These are phyloP conservation scores for Alectoria sarmentosa DNA, from an alignment of 495 filamentous ascomycete genomes.

Conservation along the genomic window DNA sequence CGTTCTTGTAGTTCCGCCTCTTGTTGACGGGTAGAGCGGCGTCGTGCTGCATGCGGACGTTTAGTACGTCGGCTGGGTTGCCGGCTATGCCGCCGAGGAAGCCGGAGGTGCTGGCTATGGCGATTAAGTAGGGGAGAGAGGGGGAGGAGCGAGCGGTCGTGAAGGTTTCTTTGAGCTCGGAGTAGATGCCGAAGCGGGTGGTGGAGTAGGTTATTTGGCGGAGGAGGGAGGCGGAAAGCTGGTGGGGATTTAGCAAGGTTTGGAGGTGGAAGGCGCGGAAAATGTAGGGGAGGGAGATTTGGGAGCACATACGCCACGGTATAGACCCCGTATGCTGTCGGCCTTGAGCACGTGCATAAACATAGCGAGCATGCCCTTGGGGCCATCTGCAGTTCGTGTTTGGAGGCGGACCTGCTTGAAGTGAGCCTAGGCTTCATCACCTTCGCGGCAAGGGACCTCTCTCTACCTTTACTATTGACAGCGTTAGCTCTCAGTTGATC, in stretches of 20 bases:
- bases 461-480: conserved; percentile 25
- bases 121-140: conserved; percentile 64
- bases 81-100: conserved; percentile 85
- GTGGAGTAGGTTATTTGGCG: conserved; percentile 58
- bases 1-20: conserved; percentile 83
- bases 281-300: not conserved
- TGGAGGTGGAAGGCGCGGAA: not conserved
- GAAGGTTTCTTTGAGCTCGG: conserved; percentile 73
- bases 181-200: conserved; percentile 44
- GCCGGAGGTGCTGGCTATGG: conserved; percentile 74
- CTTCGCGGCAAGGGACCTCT: not conserved
- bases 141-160: conserved; percentile 40
- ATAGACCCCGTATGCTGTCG: conserved; percentile 31
- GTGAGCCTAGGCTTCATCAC: not conserved
- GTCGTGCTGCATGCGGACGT: conserved; percentile 98
- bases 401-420: conserved; percentile 45
- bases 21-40: conserved; percentile 65
- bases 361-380: conserved; percentile 31
- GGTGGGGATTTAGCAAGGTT: not conserved
- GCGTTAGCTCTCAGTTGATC: conserved; percentile 14
- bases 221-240: conserved; percentile 84
- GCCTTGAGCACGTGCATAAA: conserved; percentile 31
- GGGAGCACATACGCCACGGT: conserved; percentile 32
- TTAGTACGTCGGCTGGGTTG: conserved; percentile 91
- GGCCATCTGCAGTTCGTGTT: conserved; percentile 52